Evolutionary conservation across 208 protist genomes (phyloP).

Genomic region (Angomonas ambiguus): DNA sequence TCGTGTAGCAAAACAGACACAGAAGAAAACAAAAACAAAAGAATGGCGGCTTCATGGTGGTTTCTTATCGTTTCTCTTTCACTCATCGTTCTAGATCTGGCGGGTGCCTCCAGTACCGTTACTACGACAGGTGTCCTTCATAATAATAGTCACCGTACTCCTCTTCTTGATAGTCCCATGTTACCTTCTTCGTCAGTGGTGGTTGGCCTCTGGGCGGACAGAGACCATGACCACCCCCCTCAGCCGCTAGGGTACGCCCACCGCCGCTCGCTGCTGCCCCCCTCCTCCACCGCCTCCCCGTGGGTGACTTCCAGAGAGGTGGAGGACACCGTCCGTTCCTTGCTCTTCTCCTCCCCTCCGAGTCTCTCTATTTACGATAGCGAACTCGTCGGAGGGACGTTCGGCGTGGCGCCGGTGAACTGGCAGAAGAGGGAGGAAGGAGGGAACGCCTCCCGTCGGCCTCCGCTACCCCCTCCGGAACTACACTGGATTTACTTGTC

Average conservation of each 20-base stretch:
- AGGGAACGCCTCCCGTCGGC: neutral
- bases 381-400: neutral
- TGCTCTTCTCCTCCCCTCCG: neutral
- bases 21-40: no score
- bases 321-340: neutral
- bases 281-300: neutral
- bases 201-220: no score
- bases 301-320: neutral
- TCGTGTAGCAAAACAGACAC: no score
- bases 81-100: no score
- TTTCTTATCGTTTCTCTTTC: no score
- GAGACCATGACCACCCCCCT: no score
- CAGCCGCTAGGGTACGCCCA: neutral
- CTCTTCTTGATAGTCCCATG: no score
- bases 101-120: no score
- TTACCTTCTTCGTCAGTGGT: no score
- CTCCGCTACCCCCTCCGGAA: neutral
- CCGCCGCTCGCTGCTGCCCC: neutral
- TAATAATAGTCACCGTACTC: no score
- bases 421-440: neutral
- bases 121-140: no score
- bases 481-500: conserved; percentile 2
- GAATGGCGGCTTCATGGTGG: no score
- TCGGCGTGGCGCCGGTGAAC: neutral
- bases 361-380: neutral